Evolutionary conservation across 768 basidiomycete species (phyloP), one percentile per base, ranked within the genome.

Genomic region (Hirschioporus abietinus): DNA sequence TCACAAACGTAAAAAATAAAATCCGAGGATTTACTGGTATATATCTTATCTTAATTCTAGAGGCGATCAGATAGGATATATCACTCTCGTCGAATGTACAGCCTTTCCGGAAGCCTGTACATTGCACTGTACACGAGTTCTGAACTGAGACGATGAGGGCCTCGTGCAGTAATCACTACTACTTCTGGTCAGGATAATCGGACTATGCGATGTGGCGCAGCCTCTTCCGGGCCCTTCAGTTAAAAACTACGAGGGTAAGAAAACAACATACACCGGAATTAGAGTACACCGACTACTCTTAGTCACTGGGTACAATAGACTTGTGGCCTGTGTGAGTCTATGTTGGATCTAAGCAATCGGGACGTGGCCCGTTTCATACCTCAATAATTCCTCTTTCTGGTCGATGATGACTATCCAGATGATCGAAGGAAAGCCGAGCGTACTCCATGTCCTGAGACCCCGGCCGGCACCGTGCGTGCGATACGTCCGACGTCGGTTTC

Each of bases 381-480:
- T 52, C 42, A 52, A 52, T 52, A 52, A 52, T 52, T 52, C 42
- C 42, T 52, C 20, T 15, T 52, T 20, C 42, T 52, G 42, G 42
- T 10, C 12, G 42, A 15, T 20, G 42, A 52, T 52, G 1, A 52
- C 42, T 52, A 20, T 52, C 42, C 42, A 52, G 42, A 52, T 52
- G 42, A 52, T 52, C 42, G 42, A 52, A 52, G 42, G 42, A 52
- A 52, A 52, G 42, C 42, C 42, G 42, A 52, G 42, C 42, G 42
- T 52, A 52, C 42, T 52, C 20, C 4, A 52, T 52, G 20, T 5
- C 42, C 15, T 5, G 42, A 52, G 42, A 52, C 42, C 42, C 42
- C 42, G 42, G 42, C 42, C 42, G 42, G 42, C 42, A 52, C 42
- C 42, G 42, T 15, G 42, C 42, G 42, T 15, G 42, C 42, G 42